These are phyloP conservation scores for Porcisia deanei DNA, from an alignment of 208 protist genomes.

Conservation along the genomic window DNA sequence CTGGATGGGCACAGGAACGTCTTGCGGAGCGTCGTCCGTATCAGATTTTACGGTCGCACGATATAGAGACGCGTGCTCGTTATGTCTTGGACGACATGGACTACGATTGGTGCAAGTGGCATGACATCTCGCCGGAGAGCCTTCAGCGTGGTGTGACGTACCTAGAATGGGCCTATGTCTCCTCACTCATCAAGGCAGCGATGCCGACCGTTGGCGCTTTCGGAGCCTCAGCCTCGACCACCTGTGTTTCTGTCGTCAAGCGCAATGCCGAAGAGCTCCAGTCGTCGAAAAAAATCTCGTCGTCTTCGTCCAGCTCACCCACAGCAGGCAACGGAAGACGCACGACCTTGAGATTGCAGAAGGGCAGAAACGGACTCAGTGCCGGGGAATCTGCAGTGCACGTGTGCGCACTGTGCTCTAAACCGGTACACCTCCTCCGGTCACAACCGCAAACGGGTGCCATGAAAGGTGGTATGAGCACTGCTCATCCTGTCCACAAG, in stretches of 20 bases:
- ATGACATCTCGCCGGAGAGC: constrained; percentile 30
- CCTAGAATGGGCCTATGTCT: constrained; percentile 71
- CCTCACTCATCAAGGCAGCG: constrained; percentile 33
- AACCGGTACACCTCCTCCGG: constrained; percentile 24
- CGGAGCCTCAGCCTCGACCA: background rate
- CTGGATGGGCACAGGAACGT: constrained; percentile 37
- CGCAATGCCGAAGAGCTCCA: background rate
- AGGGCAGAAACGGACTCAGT: background rate
- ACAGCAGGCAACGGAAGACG: background rate
- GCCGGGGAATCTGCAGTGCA: background rate
- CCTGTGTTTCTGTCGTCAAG: background rate
- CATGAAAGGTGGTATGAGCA: background rate
- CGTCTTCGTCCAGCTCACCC: background rate
- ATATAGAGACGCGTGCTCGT: constrained; percentile 46
- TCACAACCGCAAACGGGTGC: background rate
- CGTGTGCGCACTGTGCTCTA: constrained; percentile 41
- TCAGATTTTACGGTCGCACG: constrained; percentile 35
- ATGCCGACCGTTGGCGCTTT: background rate
- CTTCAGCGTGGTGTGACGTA: constrained; percentile 58
- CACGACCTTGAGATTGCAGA: background rate
- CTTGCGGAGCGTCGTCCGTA: constrained; percentile 46
- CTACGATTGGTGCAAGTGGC: constrained; percentile 58
- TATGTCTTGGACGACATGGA: constrained; percentile 77
- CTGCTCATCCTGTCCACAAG: background rate
- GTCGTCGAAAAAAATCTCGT: background rate